Percentiles rank a stretch among this genome's conserved stretches.
Evolutionary conservation across 148 eudicot species (phyloP).

Genomic region (Agrostemma githago): DNA sequence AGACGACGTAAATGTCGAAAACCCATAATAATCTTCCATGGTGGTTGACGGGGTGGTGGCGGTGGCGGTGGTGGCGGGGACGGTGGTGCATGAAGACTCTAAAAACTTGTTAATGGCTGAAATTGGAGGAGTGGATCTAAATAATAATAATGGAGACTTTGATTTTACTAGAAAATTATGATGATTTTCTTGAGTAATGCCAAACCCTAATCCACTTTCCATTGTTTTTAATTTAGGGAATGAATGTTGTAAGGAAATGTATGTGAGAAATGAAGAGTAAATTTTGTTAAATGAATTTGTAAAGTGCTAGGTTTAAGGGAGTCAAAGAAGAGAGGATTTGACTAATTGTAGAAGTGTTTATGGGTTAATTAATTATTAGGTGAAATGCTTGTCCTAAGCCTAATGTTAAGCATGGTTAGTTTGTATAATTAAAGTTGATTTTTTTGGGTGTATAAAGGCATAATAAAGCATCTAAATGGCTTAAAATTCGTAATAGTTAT

Average conservation of each 20-base stretch:
- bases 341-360: background rate
- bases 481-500: background rate
- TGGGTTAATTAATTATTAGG: background rate
- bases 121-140: slow-evolving; percentile 34
- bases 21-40: background rate
- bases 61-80: slow-evolving; percentile 4
- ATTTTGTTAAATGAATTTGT: background rate
- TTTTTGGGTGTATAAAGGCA: too few relatives aligned
- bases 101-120: slow-evolving; percentile 51
- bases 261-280: slow-evolving; percentile 1
- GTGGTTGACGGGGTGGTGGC: slow-evolving; percentile 2
- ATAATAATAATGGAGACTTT: slow-evolving; percentile 10
- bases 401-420: slow-evolving; percentile 14
- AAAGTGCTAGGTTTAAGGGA: slow-evolving; percentile 21
- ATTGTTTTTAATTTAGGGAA: slow-evolving; percentile 6
- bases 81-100: slow-evolving; percentile 16
- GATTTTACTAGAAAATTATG: slow-evolving; percentile 23
- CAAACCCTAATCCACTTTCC: slow-evolving; percentile 30
- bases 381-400: slow-evolving; percentile 20
- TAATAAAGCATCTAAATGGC: slow-evolving; percentile 29
- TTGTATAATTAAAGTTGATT: slow-evolving; percentile 24
- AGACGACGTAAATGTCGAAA: background rate
- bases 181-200: slow-evolving; percentile 5
- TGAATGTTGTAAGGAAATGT: background rate
- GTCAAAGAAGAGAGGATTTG: background rate